Conservation (phyloP, 495 filamentous ascomycete species). For the Xylaria flabelliformis region DNA sequence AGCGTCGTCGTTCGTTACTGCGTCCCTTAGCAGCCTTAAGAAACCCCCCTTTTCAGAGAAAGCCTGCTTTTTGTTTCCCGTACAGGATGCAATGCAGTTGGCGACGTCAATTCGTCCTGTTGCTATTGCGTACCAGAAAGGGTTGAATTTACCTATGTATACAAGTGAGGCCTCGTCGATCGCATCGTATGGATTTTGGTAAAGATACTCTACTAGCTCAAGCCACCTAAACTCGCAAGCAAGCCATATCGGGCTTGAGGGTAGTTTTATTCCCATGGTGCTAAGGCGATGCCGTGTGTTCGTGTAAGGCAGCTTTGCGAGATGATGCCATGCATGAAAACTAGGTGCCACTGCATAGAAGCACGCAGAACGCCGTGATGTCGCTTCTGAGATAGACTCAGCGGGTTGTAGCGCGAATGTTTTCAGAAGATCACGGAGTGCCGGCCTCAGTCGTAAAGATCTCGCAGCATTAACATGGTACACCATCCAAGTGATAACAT, state of each 20-base stretch:
- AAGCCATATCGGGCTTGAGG: conserved; percentile 9
- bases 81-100: neutral
- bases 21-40: neutral
- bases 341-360: neutral
- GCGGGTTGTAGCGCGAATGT: neutral
- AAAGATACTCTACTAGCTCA: conserved; percentile 5
- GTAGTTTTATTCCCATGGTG: neutral
- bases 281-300: too few relatives aligned
- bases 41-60: neutral
- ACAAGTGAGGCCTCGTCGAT: neutral
- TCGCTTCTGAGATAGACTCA: neutral
- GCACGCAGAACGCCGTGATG: neutral
- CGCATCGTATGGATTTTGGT: neutral
- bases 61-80: neutral
- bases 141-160: neutral
- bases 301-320: neutral
- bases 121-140: conserved; percentile 6
- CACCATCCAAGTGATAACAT: neutral
- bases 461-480: neutral
- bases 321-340: neutral
- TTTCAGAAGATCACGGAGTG: neutral
- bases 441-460: neutral
- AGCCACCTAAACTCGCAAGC: neutral
- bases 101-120: neutral
- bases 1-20: neutral